Base-by-base conservation (phyloP, 2,329 filamentous ascomycete species). In the Sphaerulina musiva region DNA sequence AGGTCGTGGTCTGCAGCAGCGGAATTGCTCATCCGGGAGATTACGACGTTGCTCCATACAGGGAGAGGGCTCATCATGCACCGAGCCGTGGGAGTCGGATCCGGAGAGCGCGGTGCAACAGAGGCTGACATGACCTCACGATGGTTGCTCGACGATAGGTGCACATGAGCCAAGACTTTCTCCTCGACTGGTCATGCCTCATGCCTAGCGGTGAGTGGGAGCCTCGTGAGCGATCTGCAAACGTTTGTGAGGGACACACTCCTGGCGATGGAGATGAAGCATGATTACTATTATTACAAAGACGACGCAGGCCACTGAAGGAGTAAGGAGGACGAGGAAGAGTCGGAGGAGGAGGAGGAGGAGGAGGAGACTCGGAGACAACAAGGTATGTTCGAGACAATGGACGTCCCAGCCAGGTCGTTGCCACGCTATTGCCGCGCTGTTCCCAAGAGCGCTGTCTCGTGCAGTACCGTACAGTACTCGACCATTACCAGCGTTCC, bases 391-490 rank as follows among this genome's bases (percentile, higher is more conserved):
- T 50, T 36, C 34, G 34, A 36, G 34, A 36, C 9, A 8, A 8
- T 6, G 5, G 34, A 8, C 34, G 12, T 36, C 12, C 34, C 3
- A 36, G 9, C 34, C 34, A 36, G 34, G 34, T 6, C 26, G 26
- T 26, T 26, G 26, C 26, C 26, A 36, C 9, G 9, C 34, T 17
- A 9, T 36, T 26, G 26, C 34, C 34, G 4, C 7, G 34, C 12
- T 36, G 34, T 9, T 36, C 4, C 3, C 5, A 3, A 46, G 17
- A 38, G 17, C 44, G 48, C 53, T 42, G 47, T 40, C 40, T 40
- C 48, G 44, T 55, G 48, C 53, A 55, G 53, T 54, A 48, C 34
- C 32, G 9, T 55, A 43, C 53, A 55, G 53, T 54, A 44, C 34
- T 31, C 6, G 31, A 20, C 38, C 17, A 43, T 23, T 29, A 10